A percentile compares a stretch with the other conserved stretches of the same genome.
Conservation (phyloP, 2,329 filamentous ascomycete species). For the Geosmithia flava region DNA sequence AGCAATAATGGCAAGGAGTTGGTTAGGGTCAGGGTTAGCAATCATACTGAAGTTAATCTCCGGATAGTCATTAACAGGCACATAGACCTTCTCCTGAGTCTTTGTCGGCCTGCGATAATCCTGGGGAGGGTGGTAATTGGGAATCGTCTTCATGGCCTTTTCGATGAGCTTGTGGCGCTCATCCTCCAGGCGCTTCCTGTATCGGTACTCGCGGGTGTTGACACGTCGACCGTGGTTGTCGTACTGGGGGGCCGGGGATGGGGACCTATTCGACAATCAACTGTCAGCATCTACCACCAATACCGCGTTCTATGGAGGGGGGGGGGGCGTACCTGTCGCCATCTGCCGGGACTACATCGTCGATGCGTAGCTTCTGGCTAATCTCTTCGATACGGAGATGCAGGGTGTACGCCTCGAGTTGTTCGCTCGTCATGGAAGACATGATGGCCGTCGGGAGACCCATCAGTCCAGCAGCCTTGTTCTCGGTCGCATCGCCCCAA, state of each 20-base stretch:
- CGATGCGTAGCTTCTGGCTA: slow-evolving; percentile 96
- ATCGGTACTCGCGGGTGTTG: slow-evolving; percentile 97
- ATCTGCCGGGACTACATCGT: slow-evolving; percentile 95
- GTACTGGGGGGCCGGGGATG: slow-evolving; percentile 91
- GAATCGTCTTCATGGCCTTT: slow-evolving; percentile 98
- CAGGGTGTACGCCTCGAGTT: slow-evolving; percentile 92
- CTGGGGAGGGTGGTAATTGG: slow-evolving; percentile 97
- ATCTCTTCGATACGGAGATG: slow-evolving; percentile 98
- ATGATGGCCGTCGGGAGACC: slow-evolving; percentile 92
- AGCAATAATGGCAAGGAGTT: slow-evolving; percentile 47
- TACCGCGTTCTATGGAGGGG: neutral
- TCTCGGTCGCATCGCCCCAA: slow-evolving; percentile 95
- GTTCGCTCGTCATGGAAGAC: slow-evolving; percentile 96
- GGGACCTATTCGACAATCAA: slow-evolving; percentile 51
- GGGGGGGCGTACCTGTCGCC: slow-evolving; percentile 64
- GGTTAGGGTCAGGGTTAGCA: slow-evolving; percentile 63
- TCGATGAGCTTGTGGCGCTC: slow-evolving; percentile 98
- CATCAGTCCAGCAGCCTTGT: slow-evolving; percentile 97
- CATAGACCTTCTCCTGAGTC: slow-evolving; percentile 99
- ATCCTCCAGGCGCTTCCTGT: slow-evolving; percentile 94
- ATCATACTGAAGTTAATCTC: slow-evolving; percentile 99
- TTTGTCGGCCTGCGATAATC: slow-evolving; percentile 98
- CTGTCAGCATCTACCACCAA: slow-evolving; percentile 6
- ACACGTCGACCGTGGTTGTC: slow-evolving; percentile 99
- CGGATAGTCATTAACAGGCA: slow-evolving; percentile 99